Evolutionary conservation across 257 asterid genomes (phyloP), one percentile per base, ranked within the genome.

Genomic region (Solanum appendiculatum): DNA sequence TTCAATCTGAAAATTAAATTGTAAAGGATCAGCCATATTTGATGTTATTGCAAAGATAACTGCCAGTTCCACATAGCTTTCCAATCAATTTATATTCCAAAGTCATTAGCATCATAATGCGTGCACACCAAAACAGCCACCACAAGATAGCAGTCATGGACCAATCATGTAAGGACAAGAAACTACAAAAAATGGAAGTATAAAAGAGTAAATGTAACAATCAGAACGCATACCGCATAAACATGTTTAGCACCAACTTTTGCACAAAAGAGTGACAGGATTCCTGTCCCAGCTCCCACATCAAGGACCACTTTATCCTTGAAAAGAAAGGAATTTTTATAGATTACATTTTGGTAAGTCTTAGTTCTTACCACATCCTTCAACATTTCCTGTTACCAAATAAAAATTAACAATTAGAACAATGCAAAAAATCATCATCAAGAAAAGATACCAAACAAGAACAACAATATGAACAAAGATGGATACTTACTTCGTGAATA

Each of bases 251-350:
- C 99, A 74, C 99, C 99, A 86, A 89, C 96, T 96, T 96, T 97
- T 44, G 99, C 99, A 87, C 99, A 97, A 89, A 97, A 97, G 18
- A 97, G 99, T 15, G 99, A 97, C 84, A 97, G 96, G 42, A 97
- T 97, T 87, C 99, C 99, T 2, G 99, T 97, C 87, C 99, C 99
- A 86, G 98, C 99, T 82, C 99, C 99, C 69, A 97, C 99, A 87
- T 97, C 99, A 88, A 97, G 99, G 88, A 97, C 98, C 40, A 97
- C 89, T 88, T 96, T 97, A 82, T 97, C 98, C 92, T 96, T 96
- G 92, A 95, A 89, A 85, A 97, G 98, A 89, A 96, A 97, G 37
- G 98, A 82, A 88, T 96, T 97, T 85, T 91, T 97, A 88, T 93
- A 94, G 58, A 97, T 97, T 66, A 95, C 99, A 93, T 94, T 93